Conservation (phyloP, 768 basidiomycete genomes). For the Pleurotus eryngii region DNA sequence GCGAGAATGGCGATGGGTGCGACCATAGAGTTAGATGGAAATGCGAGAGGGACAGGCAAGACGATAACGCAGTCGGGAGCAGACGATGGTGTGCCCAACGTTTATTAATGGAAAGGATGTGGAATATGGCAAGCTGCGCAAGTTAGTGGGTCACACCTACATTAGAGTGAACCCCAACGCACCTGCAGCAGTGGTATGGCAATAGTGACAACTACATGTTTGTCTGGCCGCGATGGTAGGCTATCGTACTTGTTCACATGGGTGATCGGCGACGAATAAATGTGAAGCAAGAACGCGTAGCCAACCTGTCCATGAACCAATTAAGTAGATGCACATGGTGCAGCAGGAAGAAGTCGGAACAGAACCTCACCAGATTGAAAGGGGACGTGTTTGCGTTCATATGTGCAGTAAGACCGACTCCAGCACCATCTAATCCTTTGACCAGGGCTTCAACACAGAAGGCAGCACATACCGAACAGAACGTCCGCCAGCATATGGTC, state of each 20-base stretch:
- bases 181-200: constrained; percentile 73
- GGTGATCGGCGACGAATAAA: constrained; percentile 66
- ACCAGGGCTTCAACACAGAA: constrained; percentile 66
- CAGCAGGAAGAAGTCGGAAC: too few species aligned
- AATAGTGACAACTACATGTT: constrained; percentile 70
- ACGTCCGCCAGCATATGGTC: constrained; percentile 72
- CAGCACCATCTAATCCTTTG: constrained; percentile 63
- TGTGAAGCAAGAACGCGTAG: constrained; percentile 72
- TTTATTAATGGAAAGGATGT: constrained; percentile 62
- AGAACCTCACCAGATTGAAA: constrained; percentile 62
- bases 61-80: constrained; percentile 61
- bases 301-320: constrained; percentile 47
- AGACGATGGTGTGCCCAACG: constrained; percentile 66
- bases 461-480: constrained; percentile 61
- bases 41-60: constrained; percentile 57
- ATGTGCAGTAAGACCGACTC: constrained; percentile 33
- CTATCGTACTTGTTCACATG: constrained; percentile 43
- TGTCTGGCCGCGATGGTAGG: constrained; percentile 62
- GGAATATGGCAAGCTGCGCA: constrained; percentile 51
- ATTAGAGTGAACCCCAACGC: constrained; percentile 13
- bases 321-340: constrained; percentile 1
- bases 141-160: constrained; percentile 17
- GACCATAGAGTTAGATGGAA: constrained; percentile 62
- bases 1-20: constrained; percentile 18
- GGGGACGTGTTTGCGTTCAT: constrained; percentile 51